Evolutionary conservation across 352 stramenopile genomes (phyloP).

Genomic region (Phytophthora colocasiae): DNA sequence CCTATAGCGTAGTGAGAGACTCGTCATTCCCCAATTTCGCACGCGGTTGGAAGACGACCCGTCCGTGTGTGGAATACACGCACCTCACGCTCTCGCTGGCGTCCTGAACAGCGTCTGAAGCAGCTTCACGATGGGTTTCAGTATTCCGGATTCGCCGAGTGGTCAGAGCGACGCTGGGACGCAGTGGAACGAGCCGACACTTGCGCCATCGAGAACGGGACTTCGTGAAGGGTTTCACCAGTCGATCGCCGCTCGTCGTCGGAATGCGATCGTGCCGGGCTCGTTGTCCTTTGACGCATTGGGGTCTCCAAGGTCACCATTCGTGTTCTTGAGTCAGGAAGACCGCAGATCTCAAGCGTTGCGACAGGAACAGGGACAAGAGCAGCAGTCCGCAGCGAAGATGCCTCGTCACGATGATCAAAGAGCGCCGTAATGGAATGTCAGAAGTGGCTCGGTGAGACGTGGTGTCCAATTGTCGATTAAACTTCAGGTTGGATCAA

Average conservation of each 20-base stretch:
- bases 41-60: conserved; percentile 12
- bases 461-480: conserved; percentile 11
- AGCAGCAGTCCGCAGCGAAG: conserved; percentile 15
- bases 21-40: conserved; percentile 30
- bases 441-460: conserved; percentile 14
- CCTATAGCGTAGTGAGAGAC: conserved; percentile 5
- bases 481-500: background rate
- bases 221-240: conserved; percentile 31
- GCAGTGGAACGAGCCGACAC: conserved; percentile 13
- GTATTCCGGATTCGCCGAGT: conserved; percentile 67
- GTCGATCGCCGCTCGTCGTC: conserved; percentile 42
- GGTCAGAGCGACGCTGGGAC: conserved; percentile 15
- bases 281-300: conserved; percentile 52
- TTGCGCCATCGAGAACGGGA: conserved; percentile 7
- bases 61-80: conserved; percentile 32
- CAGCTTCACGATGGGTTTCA: conserved; percentile 58
- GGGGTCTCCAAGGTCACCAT: conserved; percentile 50
- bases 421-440: conserved; percentile 13
- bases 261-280: conserved; percentile 66
- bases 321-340: conserved; percentile 45
- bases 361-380: conserved; percentile 7
- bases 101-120: conserved; percentile 9
- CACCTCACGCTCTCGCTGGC: conserved; percentile 16
- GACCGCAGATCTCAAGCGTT: conserved; percentile 41
- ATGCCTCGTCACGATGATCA: conserved; percentile 19